A percentile compares a stretch with the other conserved stretches of the same genome.
These are phyloP conservation scores for Hansenula sp. DNA, from an alignment of 1,139 yeast genomes.

Conservation along the genomic window DNA sequence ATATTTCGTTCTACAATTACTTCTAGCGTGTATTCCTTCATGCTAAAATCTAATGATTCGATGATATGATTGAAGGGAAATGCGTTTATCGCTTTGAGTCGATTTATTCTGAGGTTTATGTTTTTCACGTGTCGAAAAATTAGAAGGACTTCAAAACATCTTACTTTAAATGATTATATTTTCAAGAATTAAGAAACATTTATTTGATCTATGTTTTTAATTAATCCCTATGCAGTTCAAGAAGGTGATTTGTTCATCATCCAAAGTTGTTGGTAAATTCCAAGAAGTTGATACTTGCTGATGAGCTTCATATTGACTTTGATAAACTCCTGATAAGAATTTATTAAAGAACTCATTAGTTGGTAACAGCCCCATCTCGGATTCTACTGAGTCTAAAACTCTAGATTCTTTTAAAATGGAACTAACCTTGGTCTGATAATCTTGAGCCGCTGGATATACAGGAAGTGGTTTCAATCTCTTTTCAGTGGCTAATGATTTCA, in stretches of 20 bases:
- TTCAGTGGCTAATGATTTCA: neutral
- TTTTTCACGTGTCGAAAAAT: too few species aligned
- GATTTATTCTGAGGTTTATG: too few species aligned
- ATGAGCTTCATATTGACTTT: neutral
- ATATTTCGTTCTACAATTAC: too few species aligned
- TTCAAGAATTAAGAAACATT: too few species aligned
- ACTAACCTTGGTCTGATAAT: neutral
- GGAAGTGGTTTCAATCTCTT: neutral
- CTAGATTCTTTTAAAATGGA: slow-evolving; percentile 9
- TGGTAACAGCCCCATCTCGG: slow-evolving; percentile 16
- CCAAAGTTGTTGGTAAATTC: neutral
- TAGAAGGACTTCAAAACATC: too few species aligned
- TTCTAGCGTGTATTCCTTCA: too few species aligned
- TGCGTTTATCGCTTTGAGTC: too few species aligned
- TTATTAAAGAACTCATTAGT: slow-evolving; percentile 18
- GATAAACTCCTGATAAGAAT: neutral
- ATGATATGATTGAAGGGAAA: too few species aligned
- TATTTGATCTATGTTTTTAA: neutral
- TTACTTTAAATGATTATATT: too few species aligned
- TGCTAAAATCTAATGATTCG: too few species aligned
- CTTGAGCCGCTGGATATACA: neutral
- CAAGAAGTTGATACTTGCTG: neutral
- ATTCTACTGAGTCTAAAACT: slow-evolving; percentile 15
- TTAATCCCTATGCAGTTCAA: neutral
- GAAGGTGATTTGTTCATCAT: neutral